These are phyloP conservation scores for Saccharomycopsis phalli DNA, from an alignment of 1,139 yeast genomes.

Conservation along the genomic window DNA sequence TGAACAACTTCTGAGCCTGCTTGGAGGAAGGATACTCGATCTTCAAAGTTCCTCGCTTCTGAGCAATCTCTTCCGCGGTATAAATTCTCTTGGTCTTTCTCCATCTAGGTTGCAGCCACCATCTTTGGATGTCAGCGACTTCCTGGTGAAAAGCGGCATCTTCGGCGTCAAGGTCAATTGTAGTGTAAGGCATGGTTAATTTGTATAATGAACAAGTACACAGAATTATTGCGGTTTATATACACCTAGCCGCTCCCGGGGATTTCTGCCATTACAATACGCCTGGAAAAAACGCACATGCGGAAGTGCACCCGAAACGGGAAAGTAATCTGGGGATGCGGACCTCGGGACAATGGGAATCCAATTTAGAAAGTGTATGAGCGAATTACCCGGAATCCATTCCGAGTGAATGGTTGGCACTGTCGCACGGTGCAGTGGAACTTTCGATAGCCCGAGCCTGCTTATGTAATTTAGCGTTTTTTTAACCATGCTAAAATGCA, in stretches of 20 bases:
- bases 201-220: not conserved
- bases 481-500: too few relatives aligned
- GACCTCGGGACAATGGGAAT: conserved; percentile 6
- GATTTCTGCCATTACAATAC: not conserved
- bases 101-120: conserved; percentile 48
- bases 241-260: conserved; percentile 2
- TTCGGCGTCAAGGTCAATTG: conserved; percentile 18
- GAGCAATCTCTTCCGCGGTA: conserved; percentile 43
- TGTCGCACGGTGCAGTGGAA: too few relatives aligned
- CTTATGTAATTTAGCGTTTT: too few relatives aligned
- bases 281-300: conserved; percentile 1
- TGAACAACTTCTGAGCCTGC: conserved; percentile 46
- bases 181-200: conserved; percentile 6
- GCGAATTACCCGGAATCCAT: too few relatives aligned
- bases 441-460: too few relatives aligned
- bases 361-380: too few relatives aligned
- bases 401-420: too few relatives aligned
- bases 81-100: conserved; percentile 44
- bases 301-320: conserved; percentile 6
- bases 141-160: conserved; percentile 22
- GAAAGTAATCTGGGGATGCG: conserved; percentile 10
- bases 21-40: conserved; percentile 41
- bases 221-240: not conserved
- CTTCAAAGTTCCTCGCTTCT: conserved; percentile 42
- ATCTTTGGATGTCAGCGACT: conserved; percentile 32